Conservation (phyloP, 495 filamentous ascomycete species). For the Mytilinidion resinicola region DNA sequence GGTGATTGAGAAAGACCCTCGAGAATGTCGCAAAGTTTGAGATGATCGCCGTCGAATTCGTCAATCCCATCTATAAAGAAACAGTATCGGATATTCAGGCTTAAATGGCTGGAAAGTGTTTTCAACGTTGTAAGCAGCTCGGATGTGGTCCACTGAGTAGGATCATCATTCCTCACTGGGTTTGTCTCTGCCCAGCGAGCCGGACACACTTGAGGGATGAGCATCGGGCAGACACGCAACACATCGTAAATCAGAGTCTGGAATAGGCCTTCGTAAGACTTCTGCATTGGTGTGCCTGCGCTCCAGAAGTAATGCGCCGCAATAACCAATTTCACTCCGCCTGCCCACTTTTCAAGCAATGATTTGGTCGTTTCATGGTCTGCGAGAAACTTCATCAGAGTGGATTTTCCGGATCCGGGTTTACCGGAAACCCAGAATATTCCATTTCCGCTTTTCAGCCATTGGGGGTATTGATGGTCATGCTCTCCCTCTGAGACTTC, state of each 20-base stretch:
- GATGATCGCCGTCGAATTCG: conserved; percentile 8
- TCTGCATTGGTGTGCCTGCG: conserved; percentile 34
- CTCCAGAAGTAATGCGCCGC: conserved; percentile 45
- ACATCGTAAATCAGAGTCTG: conserved; percentile 39
- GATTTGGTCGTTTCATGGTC: not conserved
- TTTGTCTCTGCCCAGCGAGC: too few relatives aligned
- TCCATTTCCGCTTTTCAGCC: conserved; percentile 30
- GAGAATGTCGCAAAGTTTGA: not conserved
- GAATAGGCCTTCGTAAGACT: conserved; percentile 40
- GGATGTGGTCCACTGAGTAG: too few relatives aligned
- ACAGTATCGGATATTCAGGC: not conserved
- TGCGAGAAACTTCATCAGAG: conserved; percentile 39
- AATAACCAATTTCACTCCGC: not conserved
- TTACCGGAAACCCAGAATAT: conserved; percentile 42
- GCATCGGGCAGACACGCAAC: too few relatives aligned
- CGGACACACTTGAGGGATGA: too few relatives aligned
- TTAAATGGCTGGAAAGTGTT: not conserved
- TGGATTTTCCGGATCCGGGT: conserved; percentile 43
- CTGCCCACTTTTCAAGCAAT: not conserved
- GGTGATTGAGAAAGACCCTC: not conserved
- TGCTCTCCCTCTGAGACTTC: not conserved
- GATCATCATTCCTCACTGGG: too few relatives aligned
- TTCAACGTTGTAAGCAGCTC: too few relatives aligned
- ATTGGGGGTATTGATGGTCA: conserved; percentile 31
- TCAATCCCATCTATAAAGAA: conserved; percentile 16